Percentiles rank a stretch among this genome's conserved stretches.
Conservation (phyloP, 305 asterid genomes). For the Ilex paraguariensis region DNA sequence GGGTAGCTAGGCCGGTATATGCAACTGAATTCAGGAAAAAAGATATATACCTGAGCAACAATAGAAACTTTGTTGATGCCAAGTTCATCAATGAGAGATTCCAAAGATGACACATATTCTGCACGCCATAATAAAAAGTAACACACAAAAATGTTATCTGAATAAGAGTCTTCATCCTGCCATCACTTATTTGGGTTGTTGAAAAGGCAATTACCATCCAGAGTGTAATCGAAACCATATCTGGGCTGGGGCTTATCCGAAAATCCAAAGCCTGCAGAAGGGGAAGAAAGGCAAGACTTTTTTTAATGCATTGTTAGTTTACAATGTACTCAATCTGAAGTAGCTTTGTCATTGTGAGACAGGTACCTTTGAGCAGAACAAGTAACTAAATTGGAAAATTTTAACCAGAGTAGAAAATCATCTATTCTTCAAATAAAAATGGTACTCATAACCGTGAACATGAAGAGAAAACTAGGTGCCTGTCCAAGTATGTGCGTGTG, state of each 20-base stretch:
- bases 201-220: constrained; percentile 49
- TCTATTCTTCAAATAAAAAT: too few species aligned
- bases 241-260: constrained; percentile 95
- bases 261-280: constrained; percentile 85
- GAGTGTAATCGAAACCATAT: constrained; percentile 88
- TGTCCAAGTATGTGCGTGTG: too few species aligned
- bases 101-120: constrained; percentile 77
- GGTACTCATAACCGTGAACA: too few species aligned
- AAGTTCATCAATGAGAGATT: constrained; percentile 53
- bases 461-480: too few species aligned
- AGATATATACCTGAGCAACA: constrained; percentile 71
- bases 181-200: not conserved
- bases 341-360: too few species aligned
- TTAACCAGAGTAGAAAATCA: too few species aligned
- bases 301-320: too few species aligned
- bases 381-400: too few species aligned
- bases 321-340: too few species aligned
- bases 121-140: constrained; percentile 19
- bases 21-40: not conserved
- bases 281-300: constrained; percentile 9
- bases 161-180: not conserved
- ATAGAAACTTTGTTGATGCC: constrained; percentile 57
- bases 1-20: not conserved
- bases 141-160: not conserved
- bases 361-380: too few species aligned